Conservation (phyloP, 257 asterid genomes). For the Perilla frutescens region DNA sequence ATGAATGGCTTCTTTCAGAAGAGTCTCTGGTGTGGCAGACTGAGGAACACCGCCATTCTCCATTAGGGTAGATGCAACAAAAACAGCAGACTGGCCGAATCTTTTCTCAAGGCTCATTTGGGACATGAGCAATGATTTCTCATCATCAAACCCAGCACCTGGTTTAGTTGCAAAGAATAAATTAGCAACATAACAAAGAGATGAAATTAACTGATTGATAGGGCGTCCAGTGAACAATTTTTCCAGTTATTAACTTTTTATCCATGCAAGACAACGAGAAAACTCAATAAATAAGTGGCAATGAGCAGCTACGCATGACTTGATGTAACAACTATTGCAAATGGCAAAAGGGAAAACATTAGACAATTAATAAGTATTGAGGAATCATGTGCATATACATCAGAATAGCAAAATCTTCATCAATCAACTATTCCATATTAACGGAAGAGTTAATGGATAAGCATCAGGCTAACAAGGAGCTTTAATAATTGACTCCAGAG, state of each 20-base stretch:
- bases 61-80: conserved; percentile 94
- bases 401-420: conserved; percentile 15
- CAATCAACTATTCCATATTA: conserved; percentile 3
- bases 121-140: conserved; percentile 84
- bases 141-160: conserved; percentile 97
- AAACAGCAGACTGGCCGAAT: conserved; percentile 93
- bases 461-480: conserved; percentile 5
- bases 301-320: conserved; percentile 3
- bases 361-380: neutral
- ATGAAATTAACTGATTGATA: conserved; percentile 16
- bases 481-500: conserved; percentile 31
- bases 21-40: conserved; percentile 89
- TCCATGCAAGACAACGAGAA: neutral
- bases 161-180: conserved; percentile 25
- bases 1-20: conserved; percentile 94
- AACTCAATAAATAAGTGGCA: neutral
- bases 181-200: conserved; percentile 23
- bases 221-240: neutral
- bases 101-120: conserved; percentile 95
- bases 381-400: conserved; percentile 2
- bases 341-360: conserved; percentile 4
- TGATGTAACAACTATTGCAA: neutral
- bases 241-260: neutral
- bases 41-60: conserved; percentile 97
- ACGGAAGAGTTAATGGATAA: conserved; percentile 26